These are phyloP conservation scores for Scytalidium sp. DNA, from an alignment of 2,329 filamentous ascomycete genomes.

Conservation along the genomic window DNA sequence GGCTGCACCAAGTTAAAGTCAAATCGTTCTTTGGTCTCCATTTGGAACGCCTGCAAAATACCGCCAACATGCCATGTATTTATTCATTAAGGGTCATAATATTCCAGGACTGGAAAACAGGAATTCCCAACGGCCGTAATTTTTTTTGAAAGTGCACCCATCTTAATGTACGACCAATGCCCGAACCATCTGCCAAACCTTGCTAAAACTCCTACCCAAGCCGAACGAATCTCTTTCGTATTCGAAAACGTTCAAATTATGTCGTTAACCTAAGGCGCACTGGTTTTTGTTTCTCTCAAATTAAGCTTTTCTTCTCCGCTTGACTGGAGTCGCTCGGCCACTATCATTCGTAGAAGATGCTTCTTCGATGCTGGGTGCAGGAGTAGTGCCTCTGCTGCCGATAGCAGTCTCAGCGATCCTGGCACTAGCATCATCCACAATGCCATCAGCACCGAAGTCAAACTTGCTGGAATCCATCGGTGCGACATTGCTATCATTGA, in stretches of 20 bases:
- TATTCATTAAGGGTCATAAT: neutral
- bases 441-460: neutral
- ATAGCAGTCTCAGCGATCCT: constrained; percentile 2
- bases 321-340: neutral
- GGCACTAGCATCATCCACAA: neutral
- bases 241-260: no score
- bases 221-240: no score
- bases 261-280: no score
- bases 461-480: constrained; percentile 9
- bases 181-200: no score
- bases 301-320: neutral
- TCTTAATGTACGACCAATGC: neutral
- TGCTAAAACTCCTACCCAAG: no score
- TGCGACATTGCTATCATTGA: neutral
- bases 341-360: neutral
- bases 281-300: no score
- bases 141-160: neutral
- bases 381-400: neutral
- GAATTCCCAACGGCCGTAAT: no score
- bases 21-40: no score
- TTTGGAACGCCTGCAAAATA: neutral
- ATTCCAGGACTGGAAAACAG: neutral
- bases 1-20: no score
- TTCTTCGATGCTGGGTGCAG: neutral
- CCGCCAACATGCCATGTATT: neutral